These are phyloP conservation scores for Gossypium ekmanianum DNA, from an alignment of 345 rosid genomes.

Conservation along the genomic window DNA sequence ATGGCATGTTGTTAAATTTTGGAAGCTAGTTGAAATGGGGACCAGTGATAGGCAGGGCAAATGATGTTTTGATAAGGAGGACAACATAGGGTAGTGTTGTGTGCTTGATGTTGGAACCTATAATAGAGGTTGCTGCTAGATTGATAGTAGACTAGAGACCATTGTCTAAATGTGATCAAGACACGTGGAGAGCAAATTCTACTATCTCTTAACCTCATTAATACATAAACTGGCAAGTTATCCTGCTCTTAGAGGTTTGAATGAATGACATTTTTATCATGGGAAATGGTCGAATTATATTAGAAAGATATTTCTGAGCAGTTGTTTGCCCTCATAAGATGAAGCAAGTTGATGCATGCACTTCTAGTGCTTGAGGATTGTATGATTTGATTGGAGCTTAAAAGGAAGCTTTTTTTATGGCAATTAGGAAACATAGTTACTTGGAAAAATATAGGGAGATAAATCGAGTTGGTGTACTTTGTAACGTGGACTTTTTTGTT, in stretches of 20 bases:
- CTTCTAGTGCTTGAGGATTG: not conserved
- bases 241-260: not conserved
- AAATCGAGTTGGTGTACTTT: not conserved
- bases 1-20: not conserved
- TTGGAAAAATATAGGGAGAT: not conserved
- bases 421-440: not conserved
- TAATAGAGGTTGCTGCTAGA: not conserved
- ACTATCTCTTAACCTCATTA: not conserved
- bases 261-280: not conserved
- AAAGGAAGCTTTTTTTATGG: not conserved
- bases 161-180: not conserved
- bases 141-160: not conserved
- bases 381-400: not conserved
- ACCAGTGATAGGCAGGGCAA: not conserved
- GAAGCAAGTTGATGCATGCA: not conserved
- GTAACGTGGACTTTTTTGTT: not conserved
- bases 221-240: not conserved
- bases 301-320: not conserved
- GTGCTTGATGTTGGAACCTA: slow-evolving; percentile 6
- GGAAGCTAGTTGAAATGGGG: not conserved
- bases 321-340: not conserved
- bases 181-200: not conserved
- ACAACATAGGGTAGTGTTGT: not conserved
- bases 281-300: not conserved
- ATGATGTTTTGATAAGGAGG: not conserved